A percentile compares a stretch with the other conserved stretches of the same genome.
Conservation (phyloP, 164 flowering plant genomes). For the Berberis thunbergii region DNA sequence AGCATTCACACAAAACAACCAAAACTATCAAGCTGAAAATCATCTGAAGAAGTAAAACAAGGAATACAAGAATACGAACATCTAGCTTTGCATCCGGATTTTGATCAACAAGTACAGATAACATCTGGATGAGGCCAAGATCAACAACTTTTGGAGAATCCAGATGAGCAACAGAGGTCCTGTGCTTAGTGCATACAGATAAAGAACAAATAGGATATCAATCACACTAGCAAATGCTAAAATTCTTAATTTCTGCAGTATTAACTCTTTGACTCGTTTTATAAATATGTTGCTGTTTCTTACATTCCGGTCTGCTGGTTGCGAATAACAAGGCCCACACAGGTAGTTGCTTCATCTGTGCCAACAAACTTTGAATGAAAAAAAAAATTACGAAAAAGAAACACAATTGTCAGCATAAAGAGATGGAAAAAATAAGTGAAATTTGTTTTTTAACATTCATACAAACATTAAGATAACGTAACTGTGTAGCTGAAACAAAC, state of each 20-base stretch:
- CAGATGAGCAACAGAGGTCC: conserved; percentile 87
- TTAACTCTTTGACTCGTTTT: no score
- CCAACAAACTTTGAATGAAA: conserved; percentile 51
- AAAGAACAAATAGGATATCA: neutral
- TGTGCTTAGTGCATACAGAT: conserved; percentile 21
- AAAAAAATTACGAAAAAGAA: neutral
- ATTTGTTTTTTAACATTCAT: no score
- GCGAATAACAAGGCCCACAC: conserved; percentile 78
- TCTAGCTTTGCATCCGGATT: conserved; percentile 41
- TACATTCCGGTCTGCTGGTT: conserved; percentile 66
- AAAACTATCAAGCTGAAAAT: neutral
- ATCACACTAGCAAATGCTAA: neutral
- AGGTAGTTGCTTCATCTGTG: conserved; percentile 96
- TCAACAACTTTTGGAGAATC: conserved; percentile 66
- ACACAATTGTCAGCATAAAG: conserved; percentile 5
- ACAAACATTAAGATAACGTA: neutral
- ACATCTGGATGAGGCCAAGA: conserved; percentile 64
- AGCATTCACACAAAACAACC: conserved; percentile 2
- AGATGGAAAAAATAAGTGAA: neutral
- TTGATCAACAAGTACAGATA: conserved; percentile 38
- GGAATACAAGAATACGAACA: conserved; percentile 28
- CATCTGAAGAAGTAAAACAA: neutral
- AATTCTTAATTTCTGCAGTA: no score
- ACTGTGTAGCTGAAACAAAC: no score
- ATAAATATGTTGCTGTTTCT: conserved; percentile 15